Conservation (phyloP, 2,329 filamentous ascomycete genomes). For the Fusarium caatingaense region DNA sequence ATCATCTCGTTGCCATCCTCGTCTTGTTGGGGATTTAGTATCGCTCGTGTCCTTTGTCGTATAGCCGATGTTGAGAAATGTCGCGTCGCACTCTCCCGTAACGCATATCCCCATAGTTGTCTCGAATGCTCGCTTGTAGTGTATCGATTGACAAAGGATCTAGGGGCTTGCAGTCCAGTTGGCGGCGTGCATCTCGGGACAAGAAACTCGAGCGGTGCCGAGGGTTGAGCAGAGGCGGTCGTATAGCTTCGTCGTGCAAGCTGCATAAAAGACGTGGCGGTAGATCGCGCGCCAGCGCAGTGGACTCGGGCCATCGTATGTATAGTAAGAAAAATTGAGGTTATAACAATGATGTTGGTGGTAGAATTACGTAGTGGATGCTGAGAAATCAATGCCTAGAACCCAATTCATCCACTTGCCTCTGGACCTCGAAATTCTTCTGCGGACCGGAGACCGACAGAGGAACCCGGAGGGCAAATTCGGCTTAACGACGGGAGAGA, state of each 20-base stretch:
- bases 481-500: slow-evolving; percentile 28
- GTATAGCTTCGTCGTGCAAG: slow-evolving; percentile 53
- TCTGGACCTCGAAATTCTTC: slow-evolving; percentile 42
- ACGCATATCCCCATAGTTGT: slow-evolving; percentile 5
- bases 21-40: slow-evolving; percentile 79
- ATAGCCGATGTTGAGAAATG: slow-evolving; percentile 54
- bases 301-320: slow-evolving; percentile 50
- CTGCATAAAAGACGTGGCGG: slow-evolving; percentile 56
- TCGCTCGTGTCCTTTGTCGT: slow-evolving; percentile 59
- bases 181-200: slow-evolving; percentile 49
- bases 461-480: slow-evolving; percentile 24
- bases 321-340: slow-evolving; percentile 1
- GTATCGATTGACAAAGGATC: neutral
- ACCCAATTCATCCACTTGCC: slow-evolving; percentile 34
- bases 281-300: slow-evolving; percentile 55
- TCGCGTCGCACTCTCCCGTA: slow-evolving; percentile 26
- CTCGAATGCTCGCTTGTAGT: neutral
- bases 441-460: slow-evolving; percentile 31
- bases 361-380: slow-evolving; percentile 37
- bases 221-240: slow-evolving; percentile 40
- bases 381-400: slow-evolving; percentile 47
- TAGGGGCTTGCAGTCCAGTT: slow-evolving; percentile 12
- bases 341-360: slow-evolving; percentile 20
- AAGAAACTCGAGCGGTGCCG: slow-evolving; percentile 54
- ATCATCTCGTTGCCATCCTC: slow-evolving; percentile 87